Base-by-base conservation (phyloP, 2,329 filamentous ascomycete genomes). In the Aspergillus quadricinctus region DNA sequence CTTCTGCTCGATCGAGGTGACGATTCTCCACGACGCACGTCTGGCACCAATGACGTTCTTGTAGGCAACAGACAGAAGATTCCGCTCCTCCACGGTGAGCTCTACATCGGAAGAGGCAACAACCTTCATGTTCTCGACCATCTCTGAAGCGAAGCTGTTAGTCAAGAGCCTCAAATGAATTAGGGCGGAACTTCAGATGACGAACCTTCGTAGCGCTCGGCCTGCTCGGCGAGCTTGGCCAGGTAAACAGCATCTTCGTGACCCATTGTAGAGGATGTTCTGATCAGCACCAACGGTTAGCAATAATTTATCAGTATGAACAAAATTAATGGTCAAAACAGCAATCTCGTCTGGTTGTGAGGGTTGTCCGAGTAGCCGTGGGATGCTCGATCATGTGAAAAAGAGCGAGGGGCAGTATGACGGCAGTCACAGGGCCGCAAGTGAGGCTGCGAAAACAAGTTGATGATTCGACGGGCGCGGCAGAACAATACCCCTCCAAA, bases 51-150 rank as follows among this genome's bases (percentile, higher is more conserved):
- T 94, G 76, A 97, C 92, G 82, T 97, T 97, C 88, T 97, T 97
- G 88, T 97, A 97, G 78, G 92, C 92, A 75, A 97, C 92, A 59
- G 92, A 96, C 61, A 97, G 87, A 64, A 97, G 90, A 82, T 97
- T 97, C 77, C 92, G 90, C 86, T 97, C 92, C 81, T 97, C 93
- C 67, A 97, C 92, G 64, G 87, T 88, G 69, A 92, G 84, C 73
- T 92, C 88, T 72, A 81, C 86, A 75, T 90, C 86, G 76, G 93
- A 90, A 67, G 89, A 92, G 72, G 93, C 93, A 72, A 97, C 93
- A 68, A 90, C 87, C 88, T 97, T 97, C 93, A 97, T 97, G 87
- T 97, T 96, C 84, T 96, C 92, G 68, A 97, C 93, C 93, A 97
- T 97, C 82, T 97, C 93, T 97, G 79, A 64, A 56, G 41, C 52